Evolutionary conservation across 225 moss, liverwort and hornwort species (phyloP).

Genomic region (Polytrichum commune): DNA sequence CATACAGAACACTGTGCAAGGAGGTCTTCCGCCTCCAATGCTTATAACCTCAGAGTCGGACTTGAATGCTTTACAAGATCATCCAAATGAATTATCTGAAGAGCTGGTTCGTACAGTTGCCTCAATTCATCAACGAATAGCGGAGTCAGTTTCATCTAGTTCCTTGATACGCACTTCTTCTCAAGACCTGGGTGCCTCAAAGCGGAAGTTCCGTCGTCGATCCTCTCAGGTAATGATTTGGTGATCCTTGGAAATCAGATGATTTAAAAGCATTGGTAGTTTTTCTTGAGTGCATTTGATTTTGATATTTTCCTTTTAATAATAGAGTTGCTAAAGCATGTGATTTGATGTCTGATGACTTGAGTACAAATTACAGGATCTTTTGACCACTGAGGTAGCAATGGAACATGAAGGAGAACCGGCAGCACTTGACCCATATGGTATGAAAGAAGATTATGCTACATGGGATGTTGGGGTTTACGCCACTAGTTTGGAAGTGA

Average conservation of each 20-base stretch:
- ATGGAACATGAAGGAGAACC: constrained; percentile 38
- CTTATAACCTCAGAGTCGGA: constrained; percentile 20
- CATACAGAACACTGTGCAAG: constrained; percentile 23
- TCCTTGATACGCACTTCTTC: constrained; percentile 23
- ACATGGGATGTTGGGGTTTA: constrained; percentile 62
- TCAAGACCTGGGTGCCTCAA: constrained; percentile 26
- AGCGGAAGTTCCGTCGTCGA: constrained; percentile 43
- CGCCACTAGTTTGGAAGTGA: constrained; percentile 52
- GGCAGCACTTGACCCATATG: constrained; percentile 53
- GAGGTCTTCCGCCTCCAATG: constrained; percentile 18
- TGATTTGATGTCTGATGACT: no score
- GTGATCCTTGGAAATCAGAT: neutral
- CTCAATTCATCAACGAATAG: constrained; percentile 49
- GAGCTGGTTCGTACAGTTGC: constrained; percentile 84
- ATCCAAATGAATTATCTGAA: constrained; percentile 76
- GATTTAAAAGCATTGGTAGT: neutral
- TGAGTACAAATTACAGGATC: constrained; percentile 28
- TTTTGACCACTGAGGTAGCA: constrained; percentile 32
- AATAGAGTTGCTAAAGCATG: no score
- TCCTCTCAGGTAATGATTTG: constrained; percentile 43
- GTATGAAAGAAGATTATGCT: constrained; percentile 43
- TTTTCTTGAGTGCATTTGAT: neutral
- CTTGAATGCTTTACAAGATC: constrained; percentile 33
- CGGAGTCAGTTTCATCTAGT: constrained; percentile 31
- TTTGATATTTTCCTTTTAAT: no score